These are phyloP conservation scores for Alisma plantagoaquatica DNA, from an alignment of 106 monocot species.

Conservation along the genomic window DNA sequence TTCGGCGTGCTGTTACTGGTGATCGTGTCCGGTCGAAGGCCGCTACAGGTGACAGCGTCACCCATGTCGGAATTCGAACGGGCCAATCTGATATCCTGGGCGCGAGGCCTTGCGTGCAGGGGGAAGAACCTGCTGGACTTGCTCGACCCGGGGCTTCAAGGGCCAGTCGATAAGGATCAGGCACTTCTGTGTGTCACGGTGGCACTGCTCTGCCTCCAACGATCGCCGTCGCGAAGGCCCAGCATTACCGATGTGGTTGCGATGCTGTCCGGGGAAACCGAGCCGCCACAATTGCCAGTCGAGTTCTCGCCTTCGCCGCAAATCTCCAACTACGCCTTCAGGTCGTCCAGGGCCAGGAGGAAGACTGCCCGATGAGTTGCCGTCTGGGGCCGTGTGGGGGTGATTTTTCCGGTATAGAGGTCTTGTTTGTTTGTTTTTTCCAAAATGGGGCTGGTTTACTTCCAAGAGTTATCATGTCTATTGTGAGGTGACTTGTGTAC, in stretches of 20 bases:
- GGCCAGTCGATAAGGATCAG: slow-evolving; percentile 51
- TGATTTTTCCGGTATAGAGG: no score
- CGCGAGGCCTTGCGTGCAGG: slow-evolving; percentile 56
- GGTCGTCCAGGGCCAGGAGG: slow-evolving; percentile 43
- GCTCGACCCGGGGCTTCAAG: slow-evolving; percentile 50
- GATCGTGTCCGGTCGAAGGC: slow-evolving; percentile 79
- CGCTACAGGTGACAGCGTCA: slow-evolving; percentile 73
- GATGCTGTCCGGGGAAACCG: slow-evolving; percentile 71
- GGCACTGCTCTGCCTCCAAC: slow-evolving; percentile 82
- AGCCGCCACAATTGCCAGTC: slow-evolving; percentile 62
- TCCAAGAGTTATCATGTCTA: no score
- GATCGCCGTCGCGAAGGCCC: slow-evolving; percentile 55
- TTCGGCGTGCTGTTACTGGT: slow-evolving; percentile 88
- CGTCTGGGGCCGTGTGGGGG: no score
- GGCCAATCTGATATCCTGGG: slow-evolving; percentile 92
- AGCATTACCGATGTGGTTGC: slow-evolving; percentile 53
- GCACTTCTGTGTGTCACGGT: slow-evolving; percentile 78
- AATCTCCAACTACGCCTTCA: no score
- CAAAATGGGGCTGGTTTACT: no score
- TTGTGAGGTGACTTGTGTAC: no score
- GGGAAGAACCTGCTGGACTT: slow-evolving; percentile 70
- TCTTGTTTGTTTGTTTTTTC: no score
- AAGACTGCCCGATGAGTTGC: slow-evolving; percentile 58
- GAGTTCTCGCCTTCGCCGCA: slow-evolving; percentile 93
- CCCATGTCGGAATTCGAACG: slow-evolving; percentile 91